Evolutionary conservation across 169 alveolate genomes (phyloP).

Genomic region (Plasmodium relictum): DNA sequence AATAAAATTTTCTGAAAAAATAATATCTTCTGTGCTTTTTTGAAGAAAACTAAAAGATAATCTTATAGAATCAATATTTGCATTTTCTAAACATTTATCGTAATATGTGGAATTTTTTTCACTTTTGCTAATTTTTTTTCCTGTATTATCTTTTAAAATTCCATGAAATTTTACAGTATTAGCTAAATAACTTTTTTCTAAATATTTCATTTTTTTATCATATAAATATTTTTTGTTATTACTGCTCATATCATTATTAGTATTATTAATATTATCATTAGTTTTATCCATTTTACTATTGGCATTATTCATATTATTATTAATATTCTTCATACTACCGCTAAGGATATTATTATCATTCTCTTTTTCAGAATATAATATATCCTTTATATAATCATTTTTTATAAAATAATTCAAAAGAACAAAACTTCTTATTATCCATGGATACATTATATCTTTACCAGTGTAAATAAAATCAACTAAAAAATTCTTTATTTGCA

Average conservation of each 20-base stretch:
- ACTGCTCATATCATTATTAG: not conserved
- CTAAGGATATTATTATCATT: not conserved
- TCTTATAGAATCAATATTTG: slow-evolving; percentile 21
- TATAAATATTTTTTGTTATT: not conserved
- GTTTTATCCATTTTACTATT: not conserved
- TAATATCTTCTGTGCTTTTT: slow-evolving; percentile 36
- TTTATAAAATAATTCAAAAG: slow-evolving; percentile 15
- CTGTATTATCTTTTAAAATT: slow-evolving; percentile 23
- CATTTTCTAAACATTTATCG: slow-evolving; percentile 4
- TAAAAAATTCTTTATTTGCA: not conserved
- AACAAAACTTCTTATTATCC: slow-evolving; percentile 52
- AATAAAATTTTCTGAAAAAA: slow-evolving; percentile 6
- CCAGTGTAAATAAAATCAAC: slow-evolving; percentile 60
- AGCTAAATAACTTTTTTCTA: not conserved
- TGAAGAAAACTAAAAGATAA: slow-evolving; percentile 33
- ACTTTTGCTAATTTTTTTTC: slow-evolving; percentile 60
- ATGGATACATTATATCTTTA: slow-evolving; percentile 45
- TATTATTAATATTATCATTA: not conserved
- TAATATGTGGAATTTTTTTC: slow-evolving; percentile 34
- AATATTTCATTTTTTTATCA: not conserved
- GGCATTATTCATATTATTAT: no score
- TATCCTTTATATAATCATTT: not conserved
- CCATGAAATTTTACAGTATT: slow-evolving; percentile 47
- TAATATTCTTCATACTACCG: not conserved
- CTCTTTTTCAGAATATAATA: not conserved